Evolutionary conservation across 805 yeast genomes (phyloP), one percentile per base, ranked within the genome.

Genomic region (Allodekkera sacchari): DNA sequence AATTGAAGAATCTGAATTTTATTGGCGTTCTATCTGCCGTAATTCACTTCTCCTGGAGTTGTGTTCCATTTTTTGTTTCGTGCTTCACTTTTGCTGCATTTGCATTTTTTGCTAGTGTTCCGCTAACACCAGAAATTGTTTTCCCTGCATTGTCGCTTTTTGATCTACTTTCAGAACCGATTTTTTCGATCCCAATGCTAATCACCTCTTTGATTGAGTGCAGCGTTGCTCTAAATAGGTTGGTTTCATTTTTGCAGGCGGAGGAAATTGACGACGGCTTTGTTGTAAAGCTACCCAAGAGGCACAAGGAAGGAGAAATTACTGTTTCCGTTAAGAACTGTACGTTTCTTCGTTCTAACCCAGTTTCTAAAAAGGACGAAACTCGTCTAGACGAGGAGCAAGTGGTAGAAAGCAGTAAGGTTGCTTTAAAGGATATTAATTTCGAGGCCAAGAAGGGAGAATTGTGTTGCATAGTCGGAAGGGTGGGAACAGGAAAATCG

Each of bases 401-500:
- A 7, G 39, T 65, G 17, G 61, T 50, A 10, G 60, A 49, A 7
- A 21, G 28, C 3, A 33, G 34, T 18, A 12, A 29, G 5, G 50
- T 61, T 21, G 77, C 82, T 0, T 53, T 77, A 32, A 52, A 56
- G 28, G 50, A 69, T 44, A 61, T 75, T 25, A 50, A 63, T 33
- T 74, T 75, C 39, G 39, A 49, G 8, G 80, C 76, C 2, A 52
- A 43, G 11, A 68, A 67, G 41, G 77, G 78, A 5, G 59, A 64
- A 24, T 54, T 77, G 33, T 57, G 76, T 0, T 75, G 83, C 51
- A 55, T 77, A 32, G 76, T 77, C 13, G 84, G 84, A 6, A 57
- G 70, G 44, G 83, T 77, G 20, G 84, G 84, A 4, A 50, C 78
- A 7, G 85, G 85, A 25, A 77, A 77, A 42, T 66, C 81, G 2